These are phyloP conservation scores for Artemisia tridentata DNA, from an alignment of 129 eudicot genomes.

Conservation along the genomic window DNA sequence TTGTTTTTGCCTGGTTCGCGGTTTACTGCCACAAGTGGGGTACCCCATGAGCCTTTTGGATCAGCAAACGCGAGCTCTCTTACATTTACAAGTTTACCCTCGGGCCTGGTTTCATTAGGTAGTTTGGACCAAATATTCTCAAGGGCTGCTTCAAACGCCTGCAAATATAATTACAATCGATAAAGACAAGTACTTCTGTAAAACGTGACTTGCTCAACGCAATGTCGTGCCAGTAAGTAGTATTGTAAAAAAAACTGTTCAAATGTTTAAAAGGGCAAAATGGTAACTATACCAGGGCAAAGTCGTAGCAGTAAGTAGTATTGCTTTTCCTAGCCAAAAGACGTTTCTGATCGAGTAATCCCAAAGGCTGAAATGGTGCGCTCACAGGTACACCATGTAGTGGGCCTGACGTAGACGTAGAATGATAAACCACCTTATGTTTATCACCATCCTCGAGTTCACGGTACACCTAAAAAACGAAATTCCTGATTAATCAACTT, in stretches of 20 bases:
- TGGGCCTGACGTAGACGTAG: conserved; percentile 51
- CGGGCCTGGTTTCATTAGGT: conserved; percentile 36
- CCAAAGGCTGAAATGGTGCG: conserved; percentile 75
- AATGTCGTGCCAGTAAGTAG: too few species aligned
- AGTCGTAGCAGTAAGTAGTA: conserved; percentile 98
- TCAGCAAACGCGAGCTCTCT: conserved; percentile 74
- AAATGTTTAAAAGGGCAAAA: neutral
- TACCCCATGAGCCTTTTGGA: conserved; percentile 66
- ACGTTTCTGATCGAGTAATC: conserved; percentile 76
- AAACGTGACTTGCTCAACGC: neutral
- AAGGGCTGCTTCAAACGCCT: conserved; percentile 90
- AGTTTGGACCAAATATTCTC: conserved; percentile 64
- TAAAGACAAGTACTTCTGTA: neutral
- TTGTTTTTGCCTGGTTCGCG: conserved; percentile 83
- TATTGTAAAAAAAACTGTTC: too few species aligned
- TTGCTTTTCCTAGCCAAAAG: conserved; percentile 86
- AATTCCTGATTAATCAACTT: neutral
- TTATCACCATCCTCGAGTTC: conserved; percentile 65
- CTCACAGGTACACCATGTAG: conserved; percentile 76
- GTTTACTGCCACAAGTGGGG: conserved; percentile 60
- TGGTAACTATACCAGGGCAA: conserved; percentile 60
- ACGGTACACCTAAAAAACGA: conserved; percentile 59
- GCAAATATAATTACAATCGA: conserved; percentile 22
- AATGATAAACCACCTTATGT: conserved; percentile 58
- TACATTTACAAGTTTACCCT: conserved; percentile 52